Conservation (phyloP, 306 rosid species). For the Abrus precatorius region DNA sequence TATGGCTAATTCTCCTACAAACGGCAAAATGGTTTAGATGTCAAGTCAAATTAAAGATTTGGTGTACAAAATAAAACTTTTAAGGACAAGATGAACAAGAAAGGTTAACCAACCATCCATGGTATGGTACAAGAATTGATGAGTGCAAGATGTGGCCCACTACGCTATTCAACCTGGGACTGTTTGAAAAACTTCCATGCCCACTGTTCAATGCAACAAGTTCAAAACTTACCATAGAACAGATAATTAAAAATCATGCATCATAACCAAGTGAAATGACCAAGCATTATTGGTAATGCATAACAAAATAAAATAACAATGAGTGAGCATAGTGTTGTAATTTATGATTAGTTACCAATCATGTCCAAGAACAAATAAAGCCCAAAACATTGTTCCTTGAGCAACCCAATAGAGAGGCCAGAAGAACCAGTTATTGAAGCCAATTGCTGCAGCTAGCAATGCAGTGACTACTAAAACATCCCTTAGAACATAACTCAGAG, state of each 20-base stretch:
- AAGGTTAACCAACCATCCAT: constrained; percentile 80
- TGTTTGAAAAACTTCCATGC: constrained; percentile 97
- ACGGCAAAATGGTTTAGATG: no score
- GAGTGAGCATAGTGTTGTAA: not conserved
- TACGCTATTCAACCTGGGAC: constrained; percentile 56
- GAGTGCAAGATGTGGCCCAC: constrained; percentile 96
- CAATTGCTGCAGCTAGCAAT: constrained; percentile 59
- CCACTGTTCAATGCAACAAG: constrained; percentile 66
- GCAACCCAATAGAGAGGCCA: constrained; percentile 86
- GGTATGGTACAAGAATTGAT: constrained; percentile 85
- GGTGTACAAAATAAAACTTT: not conserved
- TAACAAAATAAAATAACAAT: not conserved
- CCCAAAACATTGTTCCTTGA: constrained; percentile 99
- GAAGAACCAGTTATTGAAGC: constrained; percentile 58
- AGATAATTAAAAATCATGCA: not conserved
- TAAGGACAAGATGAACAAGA: not conserved
- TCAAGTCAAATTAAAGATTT: constrained; percentile 28
- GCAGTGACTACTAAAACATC: constrained; percentile 61
- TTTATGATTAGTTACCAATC: constrained; percentile 67
- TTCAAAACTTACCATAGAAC: not conserved
- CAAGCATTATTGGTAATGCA: not conserved
- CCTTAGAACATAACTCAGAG: constrained; percentile 74
- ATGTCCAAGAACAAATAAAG: constrained; percentile 93
- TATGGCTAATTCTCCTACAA: constrained; percentile 93
- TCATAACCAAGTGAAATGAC: constrained; percentile 5